Base-by-base conservation (phyloP, 2,329 filamentous ascomycete species). In the Raffaelea ambrosiae region DNA sequence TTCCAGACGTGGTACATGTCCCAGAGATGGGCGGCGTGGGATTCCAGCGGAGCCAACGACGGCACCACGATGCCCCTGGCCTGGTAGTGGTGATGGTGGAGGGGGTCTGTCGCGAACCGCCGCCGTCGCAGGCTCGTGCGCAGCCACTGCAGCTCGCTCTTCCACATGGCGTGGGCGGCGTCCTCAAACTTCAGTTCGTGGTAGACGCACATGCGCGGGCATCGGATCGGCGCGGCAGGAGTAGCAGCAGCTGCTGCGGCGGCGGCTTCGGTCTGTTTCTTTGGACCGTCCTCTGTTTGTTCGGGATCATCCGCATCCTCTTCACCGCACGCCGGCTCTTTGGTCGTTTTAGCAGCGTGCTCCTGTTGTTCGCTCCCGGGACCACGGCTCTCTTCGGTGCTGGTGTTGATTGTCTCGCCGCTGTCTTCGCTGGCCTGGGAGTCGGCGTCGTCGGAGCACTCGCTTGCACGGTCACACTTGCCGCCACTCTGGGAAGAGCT, bases 101-200 rank as follows among this genome's bases (percentile, higher is more conserved):
- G 7, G 26, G 13, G 7, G 26, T 29, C n/a, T n/a, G n/a, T n/a
- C n/a, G n/a, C n/a, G n/a, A n/a, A n/a, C n/a, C n/a, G n/a, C n/a
- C 23, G 31, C 3, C 22, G 40, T 3, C 5, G 26, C 20, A 51
- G 23, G 21, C 45, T 40, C n/a, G 33, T 41, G 19, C 26, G 40
- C 31, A 53, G 42, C 51, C 51, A 51, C 19, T 48, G 23, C 16
- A 49, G 29, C 43, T 53, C 51, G 51, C 51, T 53, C 33, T 38
- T 33, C 49, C 49, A 53, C 26, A 48, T 47, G 13, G 47, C 46
- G 3, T 26, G 45, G 16, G 35, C 40, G 2, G 36, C 29, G 18
- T 22, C 13, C 40, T 51, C 49, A 18, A 48, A 42, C 40, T 36
- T 22, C 14, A 19, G 20, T 23, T 53, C 51, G 47, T 53, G 51